Base-by-base conservation (phyloP, 805 yeast species). In the Cyberlindnera xishuangbannaensis region DNA sequence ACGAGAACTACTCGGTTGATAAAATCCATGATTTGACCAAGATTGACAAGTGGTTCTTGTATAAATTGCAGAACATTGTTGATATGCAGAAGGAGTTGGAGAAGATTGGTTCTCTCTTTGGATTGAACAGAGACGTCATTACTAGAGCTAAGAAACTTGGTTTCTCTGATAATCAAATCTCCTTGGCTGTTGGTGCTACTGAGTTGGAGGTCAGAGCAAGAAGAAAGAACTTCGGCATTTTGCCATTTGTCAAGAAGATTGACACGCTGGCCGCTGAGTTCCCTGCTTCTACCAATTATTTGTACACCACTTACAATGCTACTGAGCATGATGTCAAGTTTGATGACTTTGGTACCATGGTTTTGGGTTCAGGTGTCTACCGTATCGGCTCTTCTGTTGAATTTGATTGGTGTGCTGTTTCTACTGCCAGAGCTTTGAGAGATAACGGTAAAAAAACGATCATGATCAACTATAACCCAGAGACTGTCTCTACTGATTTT, bases 321-420 rank as follows among this genome's bases (percentile, higher is more conserved):
- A 72, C 84, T 39, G 69, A 76, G 37, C 80, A 78, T 46, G 98
- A 90, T 61, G 80, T 90, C 30, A 73, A 67, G 28, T 92, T 90
- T 56, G 75, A 82, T 51, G 97, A 90, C 39, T 72, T 83, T 47
- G 97, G 97, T 55, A 82, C 92, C 41, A 68, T 92, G 76, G 97
- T 90, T 25, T 71, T 90, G 50, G 98, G 97, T 34, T 87, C 97
- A n/a, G 97, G 98, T 69, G 98, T 92, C 32, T 90, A 90, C 75
- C 78, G 98, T 64, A 90, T 90, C 60, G 98, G 98, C 39, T 88
- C 97, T 2, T 87, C 97, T 20, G 98, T 90, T 35, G 98, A 92
- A 67, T 90, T 90, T 54, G 98, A 90, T 63, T 90, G 98, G 98
- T 90, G 98, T 72, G 98, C 97, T 36, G 98, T 90, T 44, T 76